Conservation (phyloP, 1,284 basidiomycete species). For the Inonotus hispidus region DNA sequence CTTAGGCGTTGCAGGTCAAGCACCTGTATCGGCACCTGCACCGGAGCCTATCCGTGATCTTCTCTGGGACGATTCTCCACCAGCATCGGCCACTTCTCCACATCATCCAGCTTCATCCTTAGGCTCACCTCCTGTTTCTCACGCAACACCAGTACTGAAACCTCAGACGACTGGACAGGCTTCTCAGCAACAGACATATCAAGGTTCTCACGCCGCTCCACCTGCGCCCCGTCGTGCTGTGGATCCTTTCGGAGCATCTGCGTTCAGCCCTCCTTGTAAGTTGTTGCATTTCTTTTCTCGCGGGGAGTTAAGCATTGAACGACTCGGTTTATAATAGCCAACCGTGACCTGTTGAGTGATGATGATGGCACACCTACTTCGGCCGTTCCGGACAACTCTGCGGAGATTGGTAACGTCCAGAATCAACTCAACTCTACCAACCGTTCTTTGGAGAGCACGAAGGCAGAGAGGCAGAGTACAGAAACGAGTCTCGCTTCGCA, state of each 20-base stretch:
- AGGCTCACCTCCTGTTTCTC: conserved; percentile 14
- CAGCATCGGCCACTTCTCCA: conserved; percentile 37
- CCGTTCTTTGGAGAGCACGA: conserved; percentile 56
- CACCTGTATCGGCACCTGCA: conserved; percentile 28
- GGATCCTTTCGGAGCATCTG: conserved; percentile 40
- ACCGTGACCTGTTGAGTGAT: conserved; percentile 62
- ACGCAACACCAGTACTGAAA: conserved; percentile 28
- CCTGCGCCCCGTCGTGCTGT: conserved; percentile 25
- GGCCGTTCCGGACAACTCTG: conserved; percentile 59
- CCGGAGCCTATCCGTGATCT: conserved; percentile 39
- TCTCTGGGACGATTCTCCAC: conserved; percentile 63
- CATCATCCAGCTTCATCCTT: conserved; percentile 24
- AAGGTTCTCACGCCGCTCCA: conserved; percentile 16
- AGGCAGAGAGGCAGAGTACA: conserved; percentile 50
- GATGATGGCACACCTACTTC: conserved; percentile 50
- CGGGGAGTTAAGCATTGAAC: background rate
- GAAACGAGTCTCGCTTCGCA: conserved; percentile 59
- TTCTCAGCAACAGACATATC: conserved; percentile 25
- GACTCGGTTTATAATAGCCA: conserved; percentile 23
- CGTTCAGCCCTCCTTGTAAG: conserved; percentile 25
- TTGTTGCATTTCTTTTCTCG: background rate
- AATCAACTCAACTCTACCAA: conserved; percentile 83
- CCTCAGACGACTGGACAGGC: conserved; percentile 31
- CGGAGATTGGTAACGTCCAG: conserved; percentile 80
- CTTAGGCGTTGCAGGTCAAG: conserved; percentile 27